A percentile compares a stretch with the other conserved stretches of the same genome.
Conservation (phyloP, 2,329 filamentous ascomycete genomes). For the Claviceps cyperi region DNA sequence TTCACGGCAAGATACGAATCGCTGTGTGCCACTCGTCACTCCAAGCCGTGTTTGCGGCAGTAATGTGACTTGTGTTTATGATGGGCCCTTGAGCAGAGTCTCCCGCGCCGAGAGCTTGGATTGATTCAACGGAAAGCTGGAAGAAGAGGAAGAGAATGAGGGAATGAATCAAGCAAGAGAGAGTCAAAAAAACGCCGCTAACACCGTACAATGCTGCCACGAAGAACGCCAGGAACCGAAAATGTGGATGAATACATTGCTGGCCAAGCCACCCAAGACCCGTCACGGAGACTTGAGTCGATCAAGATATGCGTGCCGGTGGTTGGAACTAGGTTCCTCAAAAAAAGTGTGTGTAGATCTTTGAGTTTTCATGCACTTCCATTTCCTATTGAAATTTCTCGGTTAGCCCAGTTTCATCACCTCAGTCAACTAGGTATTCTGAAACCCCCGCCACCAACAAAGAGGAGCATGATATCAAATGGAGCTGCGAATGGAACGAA, state of each 20-base stretch:
- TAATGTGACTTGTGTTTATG: slow-evolving; percentile 24
- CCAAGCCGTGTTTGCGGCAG: slow-evolving; percentile 7
- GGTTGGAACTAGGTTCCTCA: slow-evolving; percentile 36
- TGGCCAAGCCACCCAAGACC: slow-evolving; percentile 11
- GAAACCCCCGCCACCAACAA: not conserved
- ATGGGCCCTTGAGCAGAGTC: slow-evolving; percentile 19
- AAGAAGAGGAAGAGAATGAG: slow-evolving; percentile 8
- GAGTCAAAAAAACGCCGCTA: slow-evolving; percentile 28
- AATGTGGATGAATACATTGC: slow-evolving; percentile 38
- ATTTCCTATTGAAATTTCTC: slow-evolving; percentile 55
- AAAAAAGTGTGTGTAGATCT: slow-evolving; percentile 99
- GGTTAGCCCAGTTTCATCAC: not conserved
- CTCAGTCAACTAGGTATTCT: not conserved
- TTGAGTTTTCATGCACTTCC: slow-evolving; percentile 98
- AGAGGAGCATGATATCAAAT: not conserved
- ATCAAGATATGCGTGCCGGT: slow-evolving; percentile 10
- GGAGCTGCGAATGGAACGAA: slow-evolving; percentile 5
- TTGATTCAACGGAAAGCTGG: not conserved
- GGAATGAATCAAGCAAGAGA: not conserved
- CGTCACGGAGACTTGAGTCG: slow-evolving; percentile 15
- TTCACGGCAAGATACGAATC: not conserved
- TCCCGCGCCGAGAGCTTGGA: slow-evolving; percentile 15
- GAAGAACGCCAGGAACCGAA: slow-evolving; percentile 36
- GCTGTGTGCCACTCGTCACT: slow-evolving; percentile 1
- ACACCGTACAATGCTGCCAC: slow-evolving; percentile 45